Evolutionary conservation across 371 early-diverging fungal genomes (phyloP).

Genomic region (Haplosporangium sp.): DNA sequence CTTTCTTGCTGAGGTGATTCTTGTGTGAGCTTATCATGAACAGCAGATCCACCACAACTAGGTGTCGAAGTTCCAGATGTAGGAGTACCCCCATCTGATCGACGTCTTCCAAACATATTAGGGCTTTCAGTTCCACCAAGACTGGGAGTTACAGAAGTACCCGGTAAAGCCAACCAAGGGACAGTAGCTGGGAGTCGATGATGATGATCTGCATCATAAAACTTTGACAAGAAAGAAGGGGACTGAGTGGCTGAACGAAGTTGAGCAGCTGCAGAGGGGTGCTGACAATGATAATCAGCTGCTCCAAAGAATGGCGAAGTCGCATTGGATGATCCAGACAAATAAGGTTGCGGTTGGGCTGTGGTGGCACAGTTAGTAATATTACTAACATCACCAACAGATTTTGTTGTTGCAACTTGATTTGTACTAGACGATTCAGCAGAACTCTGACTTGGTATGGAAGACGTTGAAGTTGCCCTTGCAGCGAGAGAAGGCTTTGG

Average conservation of each 20-base stretch:
- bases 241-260: constrained; percentile 42
- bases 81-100: constrained; percentile 27
- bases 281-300: constrained; percentile 10
- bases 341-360: constrained; percentile 1
- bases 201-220: constrained; percentile 37
- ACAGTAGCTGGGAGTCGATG: constrained; percentile 21
- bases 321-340: constrained; percentile 15
- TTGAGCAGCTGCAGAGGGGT: constrained; percentile 11
- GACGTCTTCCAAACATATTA: constrained; percentile 37
- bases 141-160: constrained; percentile 1
- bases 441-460: constrained; percentile 13
- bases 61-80: constrained; percentile 34
- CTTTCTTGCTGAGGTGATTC: constrained; percentile 10
- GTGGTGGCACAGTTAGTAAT: neutral
- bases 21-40: neutral
- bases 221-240: constrained; percentile 41
- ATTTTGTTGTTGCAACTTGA: neutral
- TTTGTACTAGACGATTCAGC: neutral
- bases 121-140: constrained; percentile 1
- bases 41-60: neutral
- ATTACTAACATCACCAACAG: neutral
- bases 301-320: constrained; percentile 26
- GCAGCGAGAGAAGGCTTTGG: constrained; percentile 19
- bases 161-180: constrained; percentile 52
- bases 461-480: constrained; percentile 39